Percentiles rank a stretch among this genome's conserved stretches.
These are phyloP conservation scores for Aureobasidium pullulans DNA, from an alignment of 2,329 filamentous ascomycete species.

Conservation along the genomic window DNA sequence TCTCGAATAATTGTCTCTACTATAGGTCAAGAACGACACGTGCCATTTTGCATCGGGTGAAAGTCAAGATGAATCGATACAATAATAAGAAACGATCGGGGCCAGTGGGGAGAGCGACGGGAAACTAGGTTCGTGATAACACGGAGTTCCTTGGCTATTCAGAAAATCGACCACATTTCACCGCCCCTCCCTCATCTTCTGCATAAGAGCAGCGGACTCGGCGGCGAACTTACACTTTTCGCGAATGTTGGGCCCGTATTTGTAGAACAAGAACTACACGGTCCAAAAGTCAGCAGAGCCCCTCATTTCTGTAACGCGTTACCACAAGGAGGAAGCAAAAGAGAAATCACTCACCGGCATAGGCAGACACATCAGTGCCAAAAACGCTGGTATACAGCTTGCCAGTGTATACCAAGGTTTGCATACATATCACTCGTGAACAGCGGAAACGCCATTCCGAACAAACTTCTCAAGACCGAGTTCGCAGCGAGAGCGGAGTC, in stretches of 20 bases:
- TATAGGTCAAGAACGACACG: too few species aligned
- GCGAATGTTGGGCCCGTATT: slow-evolving; percentile 58
- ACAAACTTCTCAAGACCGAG: slow-evolving; percentile 69
- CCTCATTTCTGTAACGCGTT: too few species aligned
- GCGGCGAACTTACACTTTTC: slow-evolving; percentile 62
- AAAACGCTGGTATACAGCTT: slow-evolving; percentile 63
- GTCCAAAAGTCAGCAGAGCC: too few species aligned
- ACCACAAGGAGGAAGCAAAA: not conserved
- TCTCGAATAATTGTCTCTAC: too few species aligned
- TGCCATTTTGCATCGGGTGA: too few species aligned
- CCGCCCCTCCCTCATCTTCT: not conserved
- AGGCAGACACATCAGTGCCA: slow-evolving; percentile 63
- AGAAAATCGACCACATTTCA: not conserved
- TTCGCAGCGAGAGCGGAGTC: slow-evolving; percentile 70
- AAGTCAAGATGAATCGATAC: too few species aligned
- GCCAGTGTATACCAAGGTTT: slow-evolving; percentile 62
- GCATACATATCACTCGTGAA: slow-evolving; percentile 56
- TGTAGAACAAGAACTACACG: slow-evolving; percentile 60
- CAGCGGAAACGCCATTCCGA: slow-evolving; percentile 71
- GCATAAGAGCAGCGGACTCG: slow-evolving; percentile 32
- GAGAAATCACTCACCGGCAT: slow-evolving; percentile 42
- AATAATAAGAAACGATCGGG: too few species aligned
- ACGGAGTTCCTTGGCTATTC: too few species aligned
- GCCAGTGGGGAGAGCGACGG: too few species aligned
- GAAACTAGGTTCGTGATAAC: too few species aligned